Evolutionary conservation across 176 grass and related monocot species (phyloP).

Genomic region (Oryza rufipogon): DNA sequence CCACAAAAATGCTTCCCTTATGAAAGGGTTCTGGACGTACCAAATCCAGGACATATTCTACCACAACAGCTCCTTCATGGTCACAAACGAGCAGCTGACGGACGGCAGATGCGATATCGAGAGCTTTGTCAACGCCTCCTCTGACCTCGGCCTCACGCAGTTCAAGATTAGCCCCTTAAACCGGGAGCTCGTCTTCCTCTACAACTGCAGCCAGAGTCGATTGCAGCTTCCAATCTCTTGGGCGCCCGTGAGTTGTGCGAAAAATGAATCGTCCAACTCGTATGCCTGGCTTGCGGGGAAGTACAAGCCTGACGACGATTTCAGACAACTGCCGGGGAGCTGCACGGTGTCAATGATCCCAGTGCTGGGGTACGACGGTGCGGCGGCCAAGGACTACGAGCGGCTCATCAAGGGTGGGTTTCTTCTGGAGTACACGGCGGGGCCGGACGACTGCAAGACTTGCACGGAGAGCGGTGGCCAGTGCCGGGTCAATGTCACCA

Average conservation of each 20-base stretch:
- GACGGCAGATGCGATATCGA: not conserved
- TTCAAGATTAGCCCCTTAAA: conserved; percentile 39
- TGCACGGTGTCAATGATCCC: conserved; percentile 44
- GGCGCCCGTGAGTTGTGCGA: not conserved
- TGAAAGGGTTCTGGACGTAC: not conserved
- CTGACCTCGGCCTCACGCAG: conserved; percentile 25
- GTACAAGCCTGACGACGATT: not conserved
- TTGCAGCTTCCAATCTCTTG: not conserved
- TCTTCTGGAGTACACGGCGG: not conserved
- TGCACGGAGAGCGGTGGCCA: not conserved
- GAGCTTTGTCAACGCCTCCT: not conserved
- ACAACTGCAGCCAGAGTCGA: conserved; percentile 4
- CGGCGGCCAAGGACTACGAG: not conserved
- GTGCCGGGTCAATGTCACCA: not conserved
- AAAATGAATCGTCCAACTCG: not conserved
- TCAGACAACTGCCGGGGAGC: not conserved
- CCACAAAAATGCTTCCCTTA: not conserved
- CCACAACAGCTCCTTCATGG: conserved; percentile 12
- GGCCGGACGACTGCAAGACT: not conserved
- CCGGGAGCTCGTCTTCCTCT: conserved; percentile 49
- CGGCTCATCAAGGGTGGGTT: conserved; percentile 27
- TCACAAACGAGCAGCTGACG: not conserved
- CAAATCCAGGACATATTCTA: conserved; percentile 31
- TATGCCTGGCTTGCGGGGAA: conserved; percentile 7
- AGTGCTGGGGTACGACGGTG: not conserved